Conservation (phyloP, 169 alveolate genomes). For the Cryptosporidium sp. region DNA sequence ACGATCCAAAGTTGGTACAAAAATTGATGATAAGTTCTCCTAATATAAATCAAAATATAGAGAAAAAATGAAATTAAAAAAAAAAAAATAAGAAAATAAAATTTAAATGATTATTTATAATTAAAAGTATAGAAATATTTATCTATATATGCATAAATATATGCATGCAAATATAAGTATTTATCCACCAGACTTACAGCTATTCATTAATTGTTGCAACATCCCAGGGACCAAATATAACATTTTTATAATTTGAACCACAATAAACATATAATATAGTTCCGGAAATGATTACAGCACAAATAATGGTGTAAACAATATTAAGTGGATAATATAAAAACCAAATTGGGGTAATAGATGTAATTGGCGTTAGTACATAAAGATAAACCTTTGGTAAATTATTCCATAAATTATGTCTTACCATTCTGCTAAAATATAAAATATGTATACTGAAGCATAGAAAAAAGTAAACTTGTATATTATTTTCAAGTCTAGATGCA, state of each 20-base stretch:
- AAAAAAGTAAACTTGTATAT: conserved; percentile 60
- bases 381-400: conserved; percentile 50
- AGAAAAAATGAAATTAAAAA: background rate
- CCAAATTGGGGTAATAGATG: conserved; percentile 61
- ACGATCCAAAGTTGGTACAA: conserved; percentile 42
- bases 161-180: background rate
- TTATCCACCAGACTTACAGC: background rate
- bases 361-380: conserved; percentile 51
- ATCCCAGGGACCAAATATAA: conserved; percentile 73
- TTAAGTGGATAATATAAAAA: conserved; percentile 62
- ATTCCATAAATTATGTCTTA: conserved; percentile 58
- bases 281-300: conserved; percentile 55
- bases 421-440: conserved; percentile 62
- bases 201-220: conserved; percentile 61
- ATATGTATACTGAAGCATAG: conserved; percentile 52
- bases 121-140: background rate
- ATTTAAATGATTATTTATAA: background rate
- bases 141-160: background rate
- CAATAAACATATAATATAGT: conserved; percentile 55
- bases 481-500: conserved; percentile 73
- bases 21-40: background rate
- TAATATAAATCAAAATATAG: background rate
- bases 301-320: conserved; percentile 28
- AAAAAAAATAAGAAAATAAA: background rate
- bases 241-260: conserved; percentile 31